Percentiles rank a stretch among this genome's conserved stretches.
These are phyloP conservation scores for Eucalyptus polyanthemos DNA, from an alignment of 345 rosid species.

Conservation along the genomic window DNA sequence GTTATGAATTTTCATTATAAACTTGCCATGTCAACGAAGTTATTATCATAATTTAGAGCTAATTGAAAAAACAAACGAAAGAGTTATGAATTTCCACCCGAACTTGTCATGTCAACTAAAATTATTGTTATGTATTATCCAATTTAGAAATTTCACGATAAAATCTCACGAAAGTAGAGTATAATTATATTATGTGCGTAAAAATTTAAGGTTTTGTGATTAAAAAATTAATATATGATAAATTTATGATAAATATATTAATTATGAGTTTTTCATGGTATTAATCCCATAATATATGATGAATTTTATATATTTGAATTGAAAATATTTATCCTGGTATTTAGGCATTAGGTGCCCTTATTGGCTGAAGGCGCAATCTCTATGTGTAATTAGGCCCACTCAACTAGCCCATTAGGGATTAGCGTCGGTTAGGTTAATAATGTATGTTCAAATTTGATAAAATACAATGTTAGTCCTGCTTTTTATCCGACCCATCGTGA, in stretches of 20 bases:
- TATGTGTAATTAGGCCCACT: not conserved
- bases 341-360: not conserved
- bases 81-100: not conserved
- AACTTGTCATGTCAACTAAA: not conserved
- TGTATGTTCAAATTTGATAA: not conserved
- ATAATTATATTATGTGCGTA: too few relatives aligned
- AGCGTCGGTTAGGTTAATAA: not conserved
- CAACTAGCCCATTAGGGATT: not conserved
- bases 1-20: too few relatives aligned
- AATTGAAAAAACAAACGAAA: not conserved
- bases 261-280: accelerated
- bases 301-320: not conserved
- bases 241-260: too few relatives aligned
- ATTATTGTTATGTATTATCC: too few relatives aligned
- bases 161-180: too few relatives aligned
- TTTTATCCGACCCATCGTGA: not conserved
- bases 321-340: not conserved
- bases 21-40: too few relatives aligned
- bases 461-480: not conserved
- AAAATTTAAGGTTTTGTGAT: too few relatives aligned
- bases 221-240: too few relatives aligned
- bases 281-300: not conserved
- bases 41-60: not conserved
- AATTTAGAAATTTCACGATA: accelerated
- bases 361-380: not conserved